Conservation (phyloP, 148 eudicot genomes). For the Pouteria glomerata region DNA sequence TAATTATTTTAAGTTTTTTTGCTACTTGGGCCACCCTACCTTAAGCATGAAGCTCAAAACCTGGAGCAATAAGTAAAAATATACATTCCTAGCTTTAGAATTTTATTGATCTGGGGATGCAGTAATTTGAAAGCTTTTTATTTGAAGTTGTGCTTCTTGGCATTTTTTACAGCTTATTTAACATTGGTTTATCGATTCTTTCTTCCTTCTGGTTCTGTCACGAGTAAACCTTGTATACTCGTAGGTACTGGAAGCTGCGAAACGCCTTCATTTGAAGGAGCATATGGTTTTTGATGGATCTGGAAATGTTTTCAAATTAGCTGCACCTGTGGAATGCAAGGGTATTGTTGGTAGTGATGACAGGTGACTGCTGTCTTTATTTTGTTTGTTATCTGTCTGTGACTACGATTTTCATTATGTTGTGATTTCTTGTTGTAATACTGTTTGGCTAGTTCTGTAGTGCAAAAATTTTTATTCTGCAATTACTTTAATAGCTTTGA, state of each 20-base stretch:
- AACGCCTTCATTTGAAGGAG: conserved; percentile 88
- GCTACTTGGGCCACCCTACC: too few species aligned
- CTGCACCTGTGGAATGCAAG: conserved; percentile 99
- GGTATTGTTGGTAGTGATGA: conserved; percentile 99
- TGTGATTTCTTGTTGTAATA: background rate
- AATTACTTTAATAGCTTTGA: background rate
- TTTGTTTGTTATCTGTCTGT: background rate
- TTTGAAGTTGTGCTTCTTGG: too few species aligned
- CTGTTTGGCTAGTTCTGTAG: background rate
- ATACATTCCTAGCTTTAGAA: too few species aligned
- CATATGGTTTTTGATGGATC: conserved; percentile 87
- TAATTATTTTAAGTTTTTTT: too few species aligned
- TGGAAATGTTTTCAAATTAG: conserved; percentile 77
- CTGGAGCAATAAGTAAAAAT: too few species aligned
- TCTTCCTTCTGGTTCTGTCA: background rate
- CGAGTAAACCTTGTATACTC: conserved; percentile 6
- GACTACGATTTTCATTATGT: background rate
- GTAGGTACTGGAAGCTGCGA: conserved; percentile 91
- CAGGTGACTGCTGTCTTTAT: conserved; percentile 46
- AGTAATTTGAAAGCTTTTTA: too few species aligned
- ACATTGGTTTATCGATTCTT: background rate
- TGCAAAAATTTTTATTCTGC: background rate
- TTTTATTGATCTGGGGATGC: too few species aligned
- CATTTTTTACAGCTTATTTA: background rate
- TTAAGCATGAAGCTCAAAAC: too few species aligned